These are phyloP conservation scores for Hypoxylon lienhwacheense DNA, from an alignment of 495 filamentous ascomycete species.

Conservation along the genomic window DNA sequence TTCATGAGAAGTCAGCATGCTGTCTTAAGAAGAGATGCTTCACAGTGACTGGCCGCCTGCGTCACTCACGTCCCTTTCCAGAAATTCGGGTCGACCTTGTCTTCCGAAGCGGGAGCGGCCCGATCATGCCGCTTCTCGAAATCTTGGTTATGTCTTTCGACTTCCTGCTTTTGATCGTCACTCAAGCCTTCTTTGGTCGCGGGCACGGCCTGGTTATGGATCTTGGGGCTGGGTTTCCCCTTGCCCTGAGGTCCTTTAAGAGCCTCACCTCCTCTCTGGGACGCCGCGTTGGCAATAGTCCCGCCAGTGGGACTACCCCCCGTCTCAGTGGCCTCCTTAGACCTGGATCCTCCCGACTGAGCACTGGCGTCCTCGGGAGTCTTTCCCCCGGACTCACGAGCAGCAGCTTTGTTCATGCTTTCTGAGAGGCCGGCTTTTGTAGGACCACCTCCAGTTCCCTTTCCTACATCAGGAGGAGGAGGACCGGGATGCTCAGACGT, in stretches of 20 bases:
- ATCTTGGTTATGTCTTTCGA: conserved; percentile 54
- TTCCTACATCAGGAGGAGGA: conserved; percentile 35
- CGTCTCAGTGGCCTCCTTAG: conserved; percentile 49
- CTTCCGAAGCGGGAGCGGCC: conserved; percentile 41
- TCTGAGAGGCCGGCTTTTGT: conserved; percentile 34
- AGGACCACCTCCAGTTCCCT: conserved; percentile 30
- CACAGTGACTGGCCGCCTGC: background rate
- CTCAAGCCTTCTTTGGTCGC: conserved; percentile 42
- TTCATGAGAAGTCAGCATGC: conserved; percentile 6
- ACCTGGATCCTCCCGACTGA: conserved; percentile 48
- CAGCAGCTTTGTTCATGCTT: conserved; percentile 31
- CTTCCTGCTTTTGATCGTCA: conserved; percentile 52
- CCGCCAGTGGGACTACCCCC: conserved; percentile 36
- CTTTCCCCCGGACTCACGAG: conserved; percentile 25
- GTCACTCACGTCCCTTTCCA: conserved; percentile 45
- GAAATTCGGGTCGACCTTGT: conserved; percentile 55
- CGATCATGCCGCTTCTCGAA: conserved; percentile 54
- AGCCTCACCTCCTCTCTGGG: conserved; percentile 45
- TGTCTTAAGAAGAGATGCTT: background rate
- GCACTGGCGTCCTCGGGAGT: conserved; percentile 47
- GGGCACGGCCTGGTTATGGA: conserved; percentile 45
- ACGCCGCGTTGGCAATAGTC: conserved; percentile 38
- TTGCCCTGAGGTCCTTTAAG: conserved; percentile 46
- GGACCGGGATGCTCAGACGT: conserved; percentile 43
- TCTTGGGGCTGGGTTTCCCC: conserved; percentile 49